Percentiles rank a stretch among this genome's conserved stretches.
Evolutionary conservation across 768 basidiomycete genomes (phyloP).

Genomic region (Chlorophyllum brunneum): DNA sequence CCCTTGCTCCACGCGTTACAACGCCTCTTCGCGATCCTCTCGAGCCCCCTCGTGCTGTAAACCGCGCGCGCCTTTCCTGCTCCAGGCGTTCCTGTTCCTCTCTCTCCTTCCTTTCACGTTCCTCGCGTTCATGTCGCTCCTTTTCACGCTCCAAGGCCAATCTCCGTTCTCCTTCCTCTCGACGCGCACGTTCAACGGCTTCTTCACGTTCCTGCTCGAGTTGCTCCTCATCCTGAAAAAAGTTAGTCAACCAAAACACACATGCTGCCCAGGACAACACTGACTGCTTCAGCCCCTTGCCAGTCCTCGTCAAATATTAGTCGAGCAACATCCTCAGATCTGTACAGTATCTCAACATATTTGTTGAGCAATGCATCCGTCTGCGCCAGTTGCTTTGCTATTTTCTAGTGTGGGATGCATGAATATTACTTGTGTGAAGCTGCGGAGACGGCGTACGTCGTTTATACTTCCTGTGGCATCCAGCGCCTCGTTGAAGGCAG

Average conservation of each 20-base stretch:
- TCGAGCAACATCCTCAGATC: constrained; percentile 63
- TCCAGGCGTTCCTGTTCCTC: constrained; percentile 41
- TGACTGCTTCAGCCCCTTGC: constrained; percentile 69
- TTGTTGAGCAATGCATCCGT: constrained; percentile 73
- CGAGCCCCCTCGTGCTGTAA: constrained; percentile 47
- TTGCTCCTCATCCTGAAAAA: constrained; percentile 54
- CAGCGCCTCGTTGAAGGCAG: constrained; percentile 65
- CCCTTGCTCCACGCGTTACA: constrained; percentile 50
- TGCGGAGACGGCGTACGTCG: constrained; percentile 43
- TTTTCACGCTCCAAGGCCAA: constrained; percentile 38
- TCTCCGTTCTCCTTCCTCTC: constrained; percentile 47
- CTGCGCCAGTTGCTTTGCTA: constrained; percentile 62
- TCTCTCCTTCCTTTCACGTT: constrained; percentile 33
- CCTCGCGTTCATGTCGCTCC: constrained; percentile 39
- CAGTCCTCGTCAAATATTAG: constrained; percentile 76
- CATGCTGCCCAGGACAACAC: constrained; percentile 18
- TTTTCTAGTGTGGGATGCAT: constrained; percentile 38
- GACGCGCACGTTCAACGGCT: constrained; percentile 40
- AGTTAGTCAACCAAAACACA: neutral
- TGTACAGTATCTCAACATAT: constrained; percentile 66
- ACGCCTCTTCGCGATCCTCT: constrained; percentile 71
- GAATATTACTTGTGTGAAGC: neutral
- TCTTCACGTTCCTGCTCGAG: constrained; percentile 47
- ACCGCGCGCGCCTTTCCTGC: constrained; percentile 36
- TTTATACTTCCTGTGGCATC: constrained; percentile 62